Base-by-base conservation (phyloP, 495 filamentous ascomycete genomes). In the Halenospora varia region DNA sequence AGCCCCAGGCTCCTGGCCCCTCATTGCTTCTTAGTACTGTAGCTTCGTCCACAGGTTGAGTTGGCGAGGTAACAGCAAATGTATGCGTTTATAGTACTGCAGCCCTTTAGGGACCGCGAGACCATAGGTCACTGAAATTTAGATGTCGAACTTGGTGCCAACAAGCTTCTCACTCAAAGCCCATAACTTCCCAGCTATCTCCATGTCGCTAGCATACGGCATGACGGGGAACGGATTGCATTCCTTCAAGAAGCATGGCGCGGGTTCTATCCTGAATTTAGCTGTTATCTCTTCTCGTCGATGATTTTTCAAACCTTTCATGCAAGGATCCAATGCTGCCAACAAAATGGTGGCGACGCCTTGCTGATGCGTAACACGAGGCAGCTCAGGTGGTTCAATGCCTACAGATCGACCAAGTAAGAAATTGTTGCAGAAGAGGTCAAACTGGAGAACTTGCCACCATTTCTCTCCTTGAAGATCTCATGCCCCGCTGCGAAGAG, bases 81-180 rank as follows among this genome's bases (percentile, higher is more conserved):
- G n/a, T n/a, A n/a, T n/a, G n/a, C n/a, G n/a, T n/a, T n/a, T n/a
- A n/a, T n/a, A n/a, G n/a, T n/a, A n/a, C n/a, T n/a, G n/a, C n/a
- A n/a, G n/a, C n/a, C n/a, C n/a, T n/a, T n/a, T n/a, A n/a, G n/a
- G n/a, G n/a, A n/a, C n/a, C n/a, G n/a, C n/a, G n/a, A n/a, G n/a
- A n/a, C n/a, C n/a, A n/a, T n/a, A n/a, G n/a, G n/a, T n/a, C n/a
- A n/a, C n/a, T n/a, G n/a, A n/a, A n/a, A n/a, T n/a, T n/a, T 48
- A 23, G 18, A 48, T 40, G 9, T 48, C 48, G 26, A 55, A 55
- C 19, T 55, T 55, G 19, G 45, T 39, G 6, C 52, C 52, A 3
- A 55, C 19, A 10, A 55, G 18, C 17, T 55, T 46, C 52, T 55
- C 52, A 26, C 52, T 46, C 35, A 45, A 25, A 15, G 18, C 52